Percentiles rank a stretch among this genome's conserved stretches.
Conservation (phyloP, 768 basidiomycete genomes). For the Plicaturopsis crispa region DNA sequence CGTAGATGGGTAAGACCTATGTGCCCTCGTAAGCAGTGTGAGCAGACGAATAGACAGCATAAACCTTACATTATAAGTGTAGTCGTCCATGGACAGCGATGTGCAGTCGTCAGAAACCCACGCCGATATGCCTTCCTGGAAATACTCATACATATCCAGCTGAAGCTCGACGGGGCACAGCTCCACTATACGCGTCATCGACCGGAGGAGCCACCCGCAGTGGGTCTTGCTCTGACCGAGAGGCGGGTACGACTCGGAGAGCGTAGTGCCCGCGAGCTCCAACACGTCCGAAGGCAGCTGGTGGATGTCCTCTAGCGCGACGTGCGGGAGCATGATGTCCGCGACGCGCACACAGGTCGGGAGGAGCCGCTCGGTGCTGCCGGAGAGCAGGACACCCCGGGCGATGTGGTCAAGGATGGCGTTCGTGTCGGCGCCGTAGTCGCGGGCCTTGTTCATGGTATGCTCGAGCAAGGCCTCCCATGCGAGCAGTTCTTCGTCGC, state of each 20-base stretch:
- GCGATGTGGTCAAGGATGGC: constrained; percentile 53
- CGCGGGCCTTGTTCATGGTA: constrained; percentile 48
- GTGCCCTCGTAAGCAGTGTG: constrained; percentile 3
- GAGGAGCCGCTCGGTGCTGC: constrained; percentile 29
- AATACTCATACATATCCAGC: constrained; percentile 33
- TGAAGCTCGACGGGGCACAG: constrained; percentile 43
- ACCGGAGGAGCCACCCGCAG: constrained; percentile 55
- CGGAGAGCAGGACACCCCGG: constrained; percentile 31
- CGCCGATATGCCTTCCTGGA: constrained; percentile 46
- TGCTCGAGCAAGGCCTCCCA: constrained; percentile 57
- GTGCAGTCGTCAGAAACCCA: constrained; percentile 61
- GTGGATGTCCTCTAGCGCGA: constrained; percentile 37
- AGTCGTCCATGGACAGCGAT: constrained; percentile 44
- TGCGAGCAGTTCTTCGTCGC: constrained; percentile 40
- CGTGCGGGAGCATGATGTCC: constrained; percentile 51
- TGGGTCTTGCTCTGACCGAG: constrained; percentile 42
- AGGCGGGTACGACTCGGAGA: constrained; percentile 62
- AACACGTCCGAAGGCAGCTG: constrained; percentile 48
- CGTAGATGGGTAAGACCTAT: constrained; percentile 59
- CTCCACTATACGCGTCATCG: constrained; percentile 48
- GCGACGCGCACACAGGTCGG: constrained; percentile 44
- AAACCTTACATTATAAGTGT: constrained; percentile 47
- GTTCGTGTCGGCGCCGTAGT: constrained; percentile 47
- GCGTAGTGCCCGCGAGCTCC: constrained; percentile 51
- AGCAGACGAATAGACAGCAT: not conserved